A percentile compares a stretch with the other conserved stretches of the same genome.
phyloP scores from a whole-genome alignment of 345 rosid species.

The Moricandia arvensis region DNA sequence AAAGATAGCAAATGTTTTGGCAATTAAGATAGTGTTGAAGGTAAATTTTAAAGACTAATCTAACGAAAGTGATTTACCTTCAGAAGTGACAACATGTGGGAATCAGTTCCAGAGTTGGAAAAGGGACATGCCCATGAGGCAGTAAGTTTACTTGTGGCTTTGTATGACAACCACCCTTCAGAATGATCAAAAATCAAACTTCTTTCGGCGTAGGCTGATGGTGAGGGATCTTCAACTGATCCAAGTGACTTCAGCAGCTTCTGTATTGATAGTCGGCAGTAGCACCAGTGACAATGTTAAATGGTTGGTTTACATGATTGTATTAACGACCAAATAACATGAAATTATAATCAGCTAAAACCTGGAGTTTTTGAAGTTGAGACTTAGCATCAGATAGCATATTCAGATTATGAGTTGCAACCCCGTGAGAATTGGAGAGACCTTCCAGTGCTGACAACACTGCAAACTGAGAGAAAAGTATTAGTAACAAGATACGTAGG shows the following conservation, averaged over 20 bases:
- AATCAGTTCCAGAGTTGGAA: conserved; percentile 67
- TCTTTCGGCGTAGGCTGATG: conserved; percentile 63
- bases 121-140: conserved; percentile 72
- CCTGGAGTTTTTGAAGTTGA: conserved; percentile 83
- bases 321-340: conserved; percentile 19
- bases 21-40: conserved; percentile 9
- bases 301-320: conserved; percentile 14
- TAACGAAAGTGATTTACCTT: conserved; percentile 51
- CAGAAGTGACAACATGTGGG: conserved; percentile 66
- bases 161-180: conserved; percentile 76
- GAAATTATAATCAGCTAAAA: conserved; percentile 42
- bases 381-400: conserved; percentile 59
- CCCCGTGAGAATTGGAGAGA: conserved; percentile 46
- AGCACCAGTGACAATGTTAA: conserved; percentile 30
- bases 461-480: conserved; percentile 57
- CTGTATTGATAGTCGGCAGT: conserved; percentile 50
- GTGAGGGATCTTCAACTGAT: conserved; percentile 90
- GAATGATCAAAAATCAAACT: conserved; percentile 64
- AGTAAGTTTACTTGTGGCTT: conserved; percentile 69
- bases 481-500: conserved; percentile 11
- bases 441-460: conserved; percentile 63
- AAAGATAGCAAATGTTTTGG: conserved; percentile 10
- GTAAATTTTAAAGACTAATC: conserved; percentile 10
- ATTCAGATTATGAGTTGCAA: conserved; percentile 39
- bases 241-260: conserved; percentile 67